Evolutionary conservation across 2,329 filamentous ascomycete genomes (phyloP), one percentile per base, ranked within the genome.

Genomic region (Pestalotiopsis sp.): DNA sequence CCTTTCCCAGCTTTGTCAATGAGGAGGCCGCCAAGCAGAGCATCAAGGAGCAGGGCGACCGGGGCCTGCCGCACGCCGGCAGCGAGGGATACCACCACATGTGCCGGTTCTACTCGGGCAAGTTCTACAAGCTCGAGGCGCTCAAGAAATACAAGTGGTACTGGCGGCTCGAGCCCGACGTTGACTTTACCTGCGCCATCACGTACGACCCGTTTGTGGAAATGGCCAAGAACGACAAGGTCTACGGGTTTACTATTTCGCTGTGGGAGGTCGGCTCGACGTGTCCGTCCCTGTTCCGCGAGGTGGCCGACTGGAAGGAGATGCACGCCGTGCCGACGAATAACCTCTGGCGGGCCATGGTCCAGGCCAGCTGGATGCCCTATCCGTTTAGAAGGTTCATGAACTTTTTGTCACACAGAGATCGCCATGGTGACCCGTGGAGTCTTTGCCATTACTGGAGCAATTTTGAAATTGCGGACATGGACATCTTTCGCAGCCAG

Each of bases 121-220:
- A 82, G 64, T 84, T 84, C 70, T 84, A 83, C 77, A 77, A 80
- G 57, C 77, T 83, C 64, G 78, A 81, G 7, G 79, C 76, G 1
- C 75, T 84, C 25, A 75, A 76, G 70, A 75, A 79, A 60, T 84
- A 82, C 76, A 82, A 80, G 72, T 84, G 82, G 81, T 84, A 84
- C 75, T 84, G 82, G 82, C 78, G 82, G 13, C 74, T 84, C 25
- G 82, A 84, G 68, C 81, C 82, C 23, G 80, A 83, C 65, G 80
- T 83, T 66, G 78, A 83, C 65, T 84, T 81, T 70, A 79, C 77
- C 70, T 84, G 82, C 76, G 79, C 80, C 66, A 81, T 84, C 49
- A 82, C 81, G n/a, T 84, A 84, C 75, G 82, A 84, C 71, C 82
- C 82, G 14, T 84, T 84, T 66, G 80, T 79, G 25, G 79, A 84